Conservation (phyloP, 2,329 filamentous ascomycete species). For the Colletotrichum tanaceti region DNA sequence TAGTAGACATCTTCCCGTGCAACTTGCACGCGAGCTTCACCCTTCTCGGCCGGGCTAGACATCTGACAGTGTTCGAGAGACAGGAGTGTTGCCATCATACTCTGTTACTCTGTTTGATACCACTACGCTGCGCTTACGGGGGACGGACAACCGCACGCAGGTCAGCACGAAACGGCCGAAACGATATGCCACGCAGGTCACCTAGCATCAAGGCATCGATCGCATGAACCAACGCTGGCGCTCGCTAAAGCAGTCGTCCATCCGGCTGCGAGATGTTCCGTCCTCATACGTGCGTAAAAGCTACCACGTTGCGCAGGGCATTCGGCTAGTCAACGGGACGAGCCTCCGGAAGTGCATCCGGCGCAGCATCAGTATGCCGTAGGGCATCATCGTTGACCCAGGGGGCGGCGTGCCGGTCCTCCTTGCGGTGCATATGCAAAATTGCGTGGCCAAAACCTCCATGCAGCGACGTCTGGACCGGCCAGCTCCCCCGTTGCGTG, state of each 20-base stretch:
- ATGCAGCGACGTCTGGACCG: conserved; percentile 1
- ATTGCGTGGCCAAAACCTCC: conserved; percentile 4
- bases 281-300: conserved; percentile 1
- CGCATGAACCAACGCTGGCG: neutral
- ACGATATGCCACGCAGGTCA: neutral
- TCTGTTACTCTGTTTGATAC: no score
- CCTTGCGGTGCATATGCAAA: conserved; percentile 9
- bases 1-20: neutral
- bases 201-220: no score
- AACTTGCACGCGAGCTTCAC: neutral
- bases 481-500: conserved; percentile 6
- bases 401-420: neutral
- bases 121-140: no score
- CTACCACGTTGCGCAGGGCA: neutral
- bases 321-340: conserved; percentile 3
- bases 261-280: neutral
- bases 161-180: neutral
- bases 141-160: neutral
- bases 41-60: no score
- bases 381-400: neutral
- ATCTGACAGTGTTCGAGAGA: neutral
- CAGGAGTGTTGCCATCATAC: no score
- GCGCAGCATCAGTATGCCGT: neutral
- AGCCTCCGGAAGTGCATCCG: neutral
- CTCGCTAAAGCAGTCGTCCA: conserved; percentile 13